Percentiles rank a stretch among this genome's conserved stretches.
Evolutionary conservation across 768 basidiomycete genomes (phyloP).

Genomic region (Tylopilus felleus): DNA sequence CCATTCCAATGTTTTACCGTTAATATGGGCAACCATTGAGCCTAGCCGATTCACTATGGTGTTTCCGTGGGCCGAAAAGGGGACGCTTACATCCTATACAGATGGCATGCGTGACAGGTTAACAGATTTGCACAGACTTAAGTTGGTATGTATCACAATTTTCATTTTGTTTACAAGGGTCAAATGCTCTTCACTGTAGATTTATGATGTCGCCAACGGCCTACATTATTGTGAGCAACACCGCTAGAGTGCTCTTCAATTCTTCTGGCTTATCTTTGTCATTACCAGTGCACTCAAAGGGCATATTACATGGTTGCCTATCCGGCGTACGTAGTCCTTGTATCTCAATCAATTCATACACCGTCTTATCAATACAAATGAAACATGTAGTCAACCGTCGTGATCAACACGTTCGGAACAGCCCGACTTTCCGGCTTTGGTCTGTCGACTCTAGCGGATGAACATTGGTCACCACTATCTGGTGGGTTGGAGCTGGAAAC

Average conservation of each 20-base stretch:
- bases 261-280: too few relatives aligned
- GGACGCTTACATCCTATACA: background rate
- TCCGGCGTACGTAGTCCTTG: background rate
- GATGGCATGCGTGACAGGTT: background rate
- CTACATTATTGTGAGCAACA: too few relatives aligned
- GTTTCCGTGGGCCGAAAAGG: background rate
- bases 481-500: too few relatives aligned
- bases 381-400: background rate
- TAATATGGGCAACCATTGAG: background rate
- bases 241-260: too few relatives aligned
- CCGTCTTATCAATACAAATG: background rate
- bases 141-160: too few relatives aligned
- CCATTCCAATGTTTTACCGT: background rate
- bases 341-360: background rate
- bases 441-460: background rate
- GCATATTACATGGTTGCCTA: background rate
- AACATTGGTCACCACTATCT: background rate
- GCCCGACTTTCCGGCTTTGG: background rate
- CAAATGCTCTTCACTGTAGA: too few relatives aligned
- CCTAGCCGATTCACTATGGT: background rate
- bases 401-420: background rate
- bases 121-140: background rate
- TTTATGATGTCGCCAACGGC: too few relatives aligned
- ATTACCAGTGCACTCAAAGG: background rate
- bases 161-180: too few relatives aligned